Evolutionary conservation across 345 rosid species (phyloP).

Genomic region (Dovyalis caffra): DNA sequence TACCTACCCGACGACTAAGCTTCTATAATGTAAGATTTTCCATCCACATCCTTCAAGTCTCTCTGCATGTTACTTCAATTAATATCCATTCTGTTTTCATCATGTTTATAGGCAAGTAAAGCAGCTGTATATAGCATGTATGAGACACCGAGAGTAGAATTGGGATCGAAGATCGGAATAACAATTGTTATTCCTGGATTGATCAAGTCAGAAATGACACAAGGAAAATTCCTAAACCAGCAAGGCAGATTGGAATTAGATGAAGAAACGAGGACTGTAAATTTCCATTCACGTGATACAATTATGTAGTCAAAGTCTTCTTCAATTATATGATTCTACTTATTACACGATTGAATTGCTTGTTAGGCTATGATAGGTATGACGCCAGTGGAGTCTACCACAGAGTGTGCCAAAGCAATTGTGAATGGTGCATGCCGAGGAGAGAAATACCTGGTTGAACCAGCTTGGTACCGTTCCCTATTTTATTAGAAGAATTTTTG

Average conservation of each 20-base stretch:
- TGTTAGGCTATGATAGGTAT: conserved; percentile 6
- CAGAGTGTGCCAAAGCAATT: conserved; percentile 1
- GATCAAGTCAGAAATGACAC: conserved; percentile 36
- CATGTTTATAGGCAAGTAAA: conserved; percentile 47
- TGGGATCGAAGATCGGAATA: conserved; percentile 38
- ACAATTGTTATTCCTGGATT: conserved; percentile 54
- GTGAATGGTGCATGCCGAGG: conserved; percentile 13
- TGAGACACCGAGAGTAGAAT: conserved; percentile 43
- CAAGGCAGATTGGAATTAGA: conserved; percentile 8
- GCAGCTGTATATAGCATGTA: conserved; percentile 47
- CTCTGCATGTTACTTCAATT: not conserved
- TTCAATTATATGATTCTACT: not conserved
- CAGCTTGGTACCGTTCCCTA: conserved; percentile 10
- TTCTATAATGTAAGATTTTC: conserved; percentile 39
- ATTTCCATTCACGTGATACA: not conserved
- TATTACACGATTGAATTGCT: not conserved
- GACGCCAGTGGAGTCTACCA: conserved; percentile 2
- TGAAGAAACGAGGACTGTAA: conserved; percentile 18
- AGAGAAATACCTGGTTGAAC: conserved; percentile 12
- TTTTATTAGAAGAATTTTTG: conserved; percentile 7
- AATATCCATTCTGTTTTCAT: not conserved
- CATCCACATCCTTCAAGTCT: not conserved
- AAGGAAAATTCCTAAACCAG: conserved; percentile 30
- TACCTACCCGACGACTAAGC: conserved; percentile 42
- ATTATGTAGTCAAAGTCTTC: no score